These are phyloP conservation scores for Taiozyma onychis DNA, from an alignment of 1,139 yeast species.

Conservation along the genomic window DNA sequence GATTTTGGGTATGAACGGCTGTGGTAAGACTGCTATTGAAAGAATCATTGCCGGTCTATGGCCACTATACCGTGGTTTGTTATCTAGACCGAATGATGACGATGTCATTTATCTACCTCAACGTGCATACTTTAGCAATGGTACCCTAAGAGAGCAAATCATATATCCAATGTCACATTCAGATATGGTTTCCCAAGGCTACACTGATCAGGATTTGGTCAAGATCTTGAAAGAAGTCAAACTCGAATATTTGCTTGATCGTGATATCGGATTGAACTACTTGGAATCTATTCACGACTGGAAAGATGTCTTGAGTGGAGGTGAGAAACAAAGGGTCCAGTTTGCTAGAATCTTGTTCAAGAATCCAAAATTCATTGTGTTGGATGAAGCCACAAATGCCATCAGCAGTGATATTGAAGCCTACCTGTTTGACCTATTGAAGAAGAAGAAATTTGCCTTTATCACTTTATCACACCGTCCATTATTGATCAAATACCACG, in stretches of 20 bases:
- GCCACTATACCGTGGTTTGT: constrained; percentile 82
- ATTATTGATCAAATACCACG: constrained; percentile 80
- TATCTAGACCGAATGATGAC: constrained; percentile 72
- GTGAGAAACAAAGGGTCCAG: constrained; percentile 89
- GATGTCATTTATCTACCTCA: constrained; percentile 79
- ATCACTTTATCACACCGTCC: constrained; percentile 87
- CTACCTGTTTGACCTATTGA: constrained; percentile 71
- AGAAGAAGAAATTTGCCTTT: constrained; percentile 64
- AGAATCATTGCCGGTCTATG: constrained; percentile 84
- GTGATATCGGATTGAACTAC: constrained; percentile 32
- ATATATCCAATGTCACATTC: constrained; percentile 78
- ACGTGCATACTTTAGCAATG: constrained; percentile 70
- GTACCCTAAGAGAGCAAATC: constrained; percentile 81
- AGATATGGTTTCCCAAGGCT: constrained; percentile 72
- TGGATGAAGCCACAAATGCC: constrained; percentile 93
- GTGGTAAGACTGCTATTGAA: constrained; percentile 86
- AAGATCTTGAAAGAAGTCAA: constrained; percentile 71
- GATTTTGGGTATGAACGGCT: constrained; percentile 82
- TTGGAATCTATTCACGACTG: constrained; percentile 57
- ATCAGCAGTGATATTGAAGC: constrained; percentile 92
- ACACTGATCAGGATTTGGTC: constrained; percentile 63
- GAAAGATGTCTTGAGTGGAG: constrained; percentile 92
- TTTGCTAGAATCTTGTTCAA: constrained; percentile 85
- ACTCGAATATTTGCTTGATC: constrained; percentile 65
- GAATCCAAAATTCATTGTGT: constrained; percentile 73